These are phyloP conservation scores for Sarocladium kiliense DNA, from an alignment of 2,329 filamentous ascomycete genomes.

Conservation along the genomic window DNA sequence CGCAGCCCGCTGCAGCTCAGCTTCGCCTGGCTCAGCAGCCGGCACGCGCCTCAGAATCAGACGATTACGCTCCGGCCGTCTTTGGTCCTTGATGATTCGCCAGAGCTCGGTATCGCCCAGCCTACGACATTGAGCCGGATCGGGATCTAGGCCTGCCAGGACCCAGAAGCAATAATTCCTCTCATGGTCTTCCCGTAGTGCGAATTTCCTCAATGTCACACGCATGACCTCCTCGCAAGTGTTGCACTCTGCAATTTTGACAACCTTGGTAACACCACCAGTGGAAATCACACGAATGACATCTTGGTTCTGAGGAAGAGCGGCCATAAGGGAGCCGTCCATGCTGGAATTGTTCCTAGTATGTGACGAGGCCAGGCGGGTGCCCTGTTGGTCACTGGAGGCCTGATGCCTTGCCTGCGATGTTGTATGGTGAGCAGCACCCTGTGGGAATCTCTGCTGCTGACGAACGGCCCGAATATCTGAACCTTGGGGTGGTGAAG, in stretches of 20 bases:
- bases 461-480: slow-evolving; percentile 49
- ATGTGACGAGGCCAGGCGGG: slow-evolving; percentile 61
- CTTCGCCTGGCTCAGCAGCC: slow-evolving; percentile 78
- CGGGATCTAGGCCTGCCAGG: slow-evolving; percentile 76
- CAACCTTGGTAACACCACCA: slow-evolving; percentile 83
- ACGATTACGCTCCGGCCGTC: slow-evolving; percentile 79
- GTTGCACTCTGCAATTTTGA: slow-evolving; percentile 88
- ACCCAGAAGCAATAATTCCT: slow-evolving; percentile 98
- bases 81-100: slow-evolving; percentile 83
- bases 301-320: slow-evolving; percentile 78
- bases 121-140: slow-evolving; percentile 74
- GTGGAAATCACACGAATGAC: slow-evolving; percentile 92
- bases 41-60: slow-evolving; percentile 92
- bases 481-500: slow-evolving; percentile 31
- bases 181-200: slow-evolving; percentile 82
- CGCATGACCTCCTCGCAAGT: slow-evolving; percentile 91
- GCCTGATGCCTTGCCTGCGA: slow-evolving; percentile 43
- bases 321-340: slow-evolving; percentile 81
- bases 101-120: slow-evolving; percentile 84
- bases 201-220: slow-evolving; percentile 82
- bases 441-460: slow-evolving; percentile 51
- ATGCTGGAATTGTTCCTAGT: slow-evolving; percentile 77
- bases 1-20: slow-evolving; percentile 82
- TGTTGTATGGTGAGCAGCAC: slow-evolving; percentile 39
- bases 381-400: slow-evolving; percentile 60